Evolutionary conservation across 106 monocot genomes (phyloP).

Genomic region (Dioscorea dumetorum): DNA sequence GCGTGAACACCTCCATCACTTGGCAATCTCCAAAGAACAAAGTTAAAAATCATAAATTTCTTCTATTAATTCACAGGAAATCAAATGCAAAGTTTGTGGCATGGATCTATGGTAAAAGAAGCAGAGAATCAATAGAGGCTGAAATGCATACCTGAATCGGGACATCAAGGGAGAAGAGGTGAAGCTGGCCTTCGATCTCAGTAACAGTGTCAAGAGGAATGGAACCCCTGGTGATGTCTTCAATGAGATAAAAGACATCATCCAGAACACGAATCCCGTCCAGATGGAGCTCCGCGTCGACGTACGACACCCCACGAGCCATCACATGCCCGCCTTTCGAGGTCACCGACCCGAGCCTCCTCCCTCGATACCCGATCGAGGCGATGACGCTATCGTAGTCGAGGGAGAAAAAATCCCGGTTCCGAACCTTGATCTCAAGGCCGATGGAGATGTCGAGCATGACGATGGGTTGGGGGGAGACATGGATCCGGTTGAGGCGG

Average conservation of each 20-base stretch:
- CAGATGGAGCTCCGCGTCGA: conserved; percentile 60
- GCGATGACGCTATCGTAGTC: conserved; percentile 37
- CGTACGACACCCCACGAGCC: conserved; percentile 67
- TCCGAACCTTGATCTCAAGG: conserved; percentile 44
- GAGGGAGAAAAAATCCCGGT: conserved; percentile 71
- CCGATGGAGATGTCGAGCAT: conserved; percentile 37
- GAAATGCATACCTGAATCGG: conserved; percentile 47
- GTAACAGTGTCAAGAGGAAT: conserved; percentile 65
- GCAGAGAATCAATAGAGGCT: neutral
- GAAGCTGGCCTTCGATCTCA: conserved; percentile 55
- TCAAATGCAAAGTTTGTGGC: too few species aligned
- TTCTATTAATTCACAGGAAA: too few species aligned
- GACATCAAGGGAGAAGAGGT: conserved; percentile 39
- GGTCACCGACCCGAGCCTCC: conserved; percentile 36
- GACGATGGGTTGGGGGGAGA: conserved; percentile 21
- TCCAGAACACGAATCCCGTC: conserved; percentile 46
- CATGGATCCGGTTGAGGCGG: conserved; percentile 33
- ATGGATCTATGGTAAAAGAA: too few species aligned
- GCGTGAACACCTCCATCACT: too few species aligned
- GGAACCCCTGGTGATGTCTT: conserved; percentile 50
- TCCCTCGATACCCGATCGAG: conserved; percentile 54
- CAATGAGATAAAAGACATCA: conserved; percentile 64
- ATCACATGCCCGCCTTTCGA: conserved; percentile 47
- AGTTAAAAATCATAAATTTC: too few species aligned
- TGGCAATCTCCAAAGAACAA: too few species aligned